A percentile compares a stretch with the other conserved stretches of the same genome.
These are phyloP conservation scores for Gnetum montanum DNA, from an alignment of 75 land plant species.

Conservation along the genomic window DNA sequence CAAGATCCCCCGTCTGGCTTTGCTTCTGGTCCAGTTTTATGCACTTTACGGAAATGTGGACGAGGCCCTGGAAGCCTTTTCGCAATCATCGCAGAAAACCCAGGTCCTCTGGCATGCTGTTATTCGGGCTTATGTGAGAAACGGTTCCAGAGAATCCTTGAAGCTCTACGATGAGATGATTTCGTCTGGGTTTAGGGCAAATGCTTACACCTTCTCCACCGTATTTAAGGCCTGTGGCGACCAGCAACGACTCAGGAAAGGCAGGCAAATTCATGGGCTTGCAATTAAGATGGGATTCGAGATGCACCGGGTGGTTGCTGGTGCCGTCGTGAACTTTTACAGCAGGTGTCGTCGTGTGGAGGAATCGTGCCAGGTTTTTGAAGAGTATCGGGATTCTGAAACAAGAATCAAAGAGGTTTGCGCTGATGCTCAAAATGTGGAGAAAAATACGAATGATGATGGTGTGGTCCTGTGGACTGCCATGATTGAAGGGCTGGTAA, in stretches of 20 bases:
- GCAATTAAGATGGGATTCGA: constrained; percentile 10
- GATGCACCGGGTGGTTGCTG: constrained; percentile 20
- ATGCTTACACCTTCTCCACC: constrained; percentile 21
- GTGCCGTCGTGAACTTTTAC: constrained; percentile 41
- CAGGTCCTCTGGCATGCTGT: constrained; percentile 33
- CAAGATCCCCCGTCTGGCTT: not conserved
- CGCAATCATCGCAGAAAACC: constrained; percentile 13
- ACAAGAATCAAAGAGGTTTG: constrained; percentile 28
- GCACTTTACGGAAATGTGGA: not conserved
- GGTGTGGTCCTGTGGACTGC: constrained; percentile 45
- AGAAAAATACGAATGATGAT: constrained; percentile 12
- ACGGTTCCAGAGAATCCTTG: constrained; percentile 18
- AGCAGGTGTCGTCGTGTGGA: constrained; percentile 16
- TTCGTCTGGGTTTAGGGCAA: constrained; percentile 23
- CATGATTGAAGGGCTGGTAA: constrained; percentile 27
- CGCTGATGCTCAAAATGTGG: no score
- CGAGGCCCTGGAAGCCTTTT: constrained; percentile 11
- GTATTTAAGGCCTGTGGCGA: constrained; percentile 30
- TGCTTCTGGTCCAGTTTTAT: not conserved
- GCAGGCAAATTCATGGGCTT: constrained; percentile 27
- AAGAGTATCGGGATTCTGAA: constrained; percentile 14
- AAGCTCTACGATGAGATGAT: constrained; percentile 35
- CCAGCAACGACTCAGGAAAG: constrained; percentile 10
- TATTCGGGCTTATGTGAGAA: constrained; percentile 21
- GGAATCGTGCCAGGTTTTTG: constrained; percentile 20